phyloP scores from a whole-genome alignment of 306 rosid species.

The Gynostemma pentaphyllum region DNA sequence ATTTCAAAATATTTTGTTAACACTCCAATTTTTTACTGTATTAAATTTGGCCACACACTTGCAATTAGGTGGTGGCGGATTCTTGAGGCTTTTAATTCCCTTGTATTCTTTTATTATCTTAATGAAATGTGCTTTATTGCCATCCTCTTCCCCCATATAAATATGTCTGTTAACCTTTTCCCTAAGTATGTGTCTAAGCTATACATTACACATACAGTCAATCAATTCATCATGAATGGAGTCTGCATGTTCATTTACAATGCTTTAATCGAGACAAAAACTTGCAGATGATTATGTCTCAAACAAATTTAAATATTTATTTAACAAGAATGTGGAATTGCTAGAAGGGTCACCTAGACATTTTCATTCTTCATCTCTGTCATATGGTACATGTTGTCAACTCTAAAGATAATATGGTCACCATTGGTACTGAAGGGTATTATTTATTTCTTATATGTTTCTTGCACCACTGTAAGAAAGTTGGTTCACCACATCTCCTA shows the following conservation, averaged over 20 bases:
- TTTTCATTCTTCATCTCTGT: neutral
- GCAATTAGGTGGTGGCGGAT: too few relatives aligned
- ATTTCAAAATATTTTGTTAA: too few relatives aligned
- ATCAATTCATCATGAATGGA: neutral
- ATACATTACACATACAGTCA: too few relatives aligned
- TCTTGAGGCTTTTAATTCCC: too few relatives aligned
- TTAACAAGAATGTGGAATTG: neutral
- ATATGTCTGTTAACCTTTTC: neutral
- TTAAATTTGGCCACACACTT: too few relatives aligned
- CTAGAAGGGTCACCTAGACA: neutral
- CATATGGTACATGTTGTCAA: neutral
- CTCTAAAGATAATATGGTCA: neutral
- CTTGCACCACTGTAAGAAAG: conserved; percentile 1
- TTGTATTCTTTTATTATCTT: too few relatives aligned
- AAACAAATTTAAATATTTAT: neutral
- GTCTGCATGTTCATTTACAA: neutral
- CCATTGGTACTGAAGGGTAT: neutral
- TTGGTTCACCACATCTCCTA: neutral
- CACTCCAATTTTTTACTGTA: too few relatives aligned
- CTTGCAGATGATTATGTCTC: neutral
- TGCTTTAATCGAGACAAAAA: neutral
- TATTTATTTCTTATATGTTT: conserved; percentile 1
- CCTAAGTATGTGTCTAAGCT: neutral
- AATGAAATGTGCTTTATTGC: too few relatives aligned
- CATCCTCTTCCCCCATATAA: too few relatives aligned